phyloP scores from a whole-genome alignment of 2,329 filamentous ascomycete genomes.

The Calonectria henricotiae region DNA sequence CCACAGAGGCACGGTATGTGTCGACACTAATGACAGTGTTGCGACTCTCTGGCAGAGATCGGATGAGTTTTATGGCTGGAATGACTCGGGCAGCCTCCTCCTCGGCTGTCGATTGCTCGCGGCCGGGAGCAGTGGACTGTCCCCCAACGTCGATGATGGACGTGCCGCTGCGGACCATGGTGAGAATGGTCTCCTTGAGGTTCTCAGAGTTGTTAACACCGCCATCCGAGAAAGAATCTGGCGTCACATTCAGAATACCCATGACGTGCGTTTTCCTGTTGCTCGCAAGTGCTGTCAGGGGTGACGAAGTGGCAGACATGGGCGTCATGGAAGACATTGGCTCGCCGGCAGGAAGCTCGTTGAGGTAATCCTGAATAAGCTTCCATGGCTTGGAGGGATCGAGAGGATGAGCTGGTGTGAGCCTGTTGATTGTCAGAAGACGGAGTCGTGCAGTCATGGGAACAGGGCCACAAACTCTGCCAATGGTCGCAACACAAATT shows the following conservation, averaged over 20 bases:
- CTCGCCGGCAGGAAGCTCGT: constrained; percentile 68
- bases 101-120: constrained; percentile 76
- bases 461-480: constrained; percentile 74
- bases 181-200: constrained; percentile 73
- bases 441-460: constrained; percentile 12
- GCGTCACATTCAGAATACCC: constrained; percentile 95
- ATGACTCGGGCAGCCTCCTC: constrained; percentile 87
- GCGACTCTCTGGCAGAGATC: constrained; percentile 74
- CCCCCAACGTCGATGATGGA: constrained; percentile 94
- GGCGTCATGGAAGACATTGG: constrained; percentile 75
- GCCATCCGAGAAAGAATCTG: constrained; percentile 97
- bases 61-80: constrained; percentile 84
- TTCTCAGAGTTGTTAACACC: constrained; percentile 73
- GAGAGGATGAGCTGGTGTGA: constrained; percentile 71
- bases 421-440: constrained; percentile 56
- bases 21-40: constrained; percentile 88
- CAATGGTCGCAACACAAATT: constrained; percentile 93
- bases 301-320: constrained; percentile 63
- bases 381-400: constrained; percentile 73
- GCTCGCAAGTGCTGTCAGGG: constrained; percentile 73
- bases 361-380: constrained; percentile 74
- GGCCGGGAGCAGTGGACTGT: constrained; percentile 89
- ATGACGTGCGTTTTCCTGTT: constrained; percentile 83
- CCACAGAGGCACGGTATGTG: constrained; percentile 91
- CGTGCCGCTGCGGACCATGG: constrained; percentile 79